Percentiles rank a stretch among this genome's conserved stretches.
These are phyloP conservation scores for Cutaneotrichosporon sp. DNA, from an alignment of 1,284 basidiomycete species.

Conservation along the genomic window DNA sequence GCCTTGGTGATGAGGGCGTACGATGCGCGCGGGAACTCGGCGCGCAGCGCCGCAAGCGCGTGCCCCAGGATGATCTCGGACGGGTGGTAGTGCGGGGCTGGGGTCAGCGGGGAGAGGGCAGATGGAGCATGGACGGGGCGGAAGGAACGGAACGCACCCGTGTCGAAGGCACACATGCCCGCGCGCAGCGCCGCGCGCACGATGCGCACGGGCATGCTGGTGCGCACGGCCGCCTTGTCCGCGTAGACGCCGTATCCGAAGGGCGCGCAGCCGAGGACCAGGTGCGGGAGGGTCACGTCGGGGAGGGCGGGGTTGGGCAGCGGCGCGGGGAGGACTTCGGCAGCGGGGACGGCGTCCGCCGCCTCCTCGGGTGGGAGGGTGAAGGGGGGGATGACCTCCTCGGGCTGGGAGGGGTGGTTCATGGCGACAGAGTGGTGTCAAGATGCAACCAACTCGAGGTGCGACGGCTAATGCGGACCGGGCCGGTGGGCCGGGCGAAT, in stretches of 20 bases:
- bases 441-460: too few relatives aligned
- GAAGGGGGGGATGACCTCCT: constrained; percentile 34
- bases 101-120: too few relatives aligned
- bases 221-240: constrained; percentile 62
- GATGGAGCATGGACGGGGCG: too few relatives aligned
- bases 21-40: constrained; percentile 74
- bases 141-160: constrained; percentile 56
- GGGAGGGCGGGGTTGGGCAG: not conserved
- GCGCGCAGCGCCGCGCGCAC: constrained; percentile 79
- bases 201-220: constrained; percentile 66
- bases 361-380: constrained; percentile 30
- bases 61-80: constrained; percentile 88
- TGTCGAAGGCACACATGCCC: constrained; percentile 89
- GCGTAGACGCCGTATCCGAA: constrained; percentile 74
- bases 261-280: constrained; percentile 69
- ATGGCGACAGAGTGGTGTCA: too few relatives aligned
- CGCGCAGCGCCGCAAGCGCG: constrained; percentile 63
- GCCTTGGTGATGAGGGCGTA: constrained; percentile 92
- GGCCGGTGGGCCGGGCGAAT: not conserved
- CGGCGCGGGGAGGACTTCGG: constrained; percentile 27
- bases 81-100: constrained; percentile 74
- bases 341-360: constrained; percentile 27
- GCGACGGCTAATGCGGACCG: not conserved
- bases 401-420: constrained; percentile 42
- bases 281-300: constrained; percentile 55